These are phyloP conservation scores for Trebouxia sp. DNA, from an alignment of 139 green algal species.

Conservation along the genomic window DNA sequence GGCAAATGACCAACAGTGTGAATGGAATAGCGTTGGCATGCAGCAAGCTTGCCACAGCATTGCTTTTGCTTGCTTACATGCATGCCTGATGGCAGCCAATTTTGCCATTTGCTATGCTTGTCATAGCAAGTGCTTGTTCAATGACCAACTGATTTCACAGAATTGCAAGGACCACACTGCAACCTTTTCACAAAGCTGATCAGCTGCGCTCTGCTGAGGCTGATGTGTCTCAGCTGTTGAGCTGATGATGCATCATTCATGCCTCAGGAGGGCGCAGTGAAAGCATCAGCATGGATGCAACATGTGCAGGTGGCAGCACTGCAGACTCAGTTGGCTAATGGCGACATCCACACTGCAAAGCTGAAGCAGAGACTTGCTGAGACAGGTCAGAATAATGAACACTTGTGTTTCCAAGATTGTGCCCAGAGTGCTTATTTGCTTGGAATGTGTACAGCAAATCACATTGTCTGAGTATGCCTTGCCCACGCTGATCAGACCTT, in stretches of 20 bases:
- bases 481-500: background rate
- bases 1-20: too few species aligned
- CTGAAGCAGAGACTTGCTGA: constrained; percentile 10
- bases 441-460: background rate
- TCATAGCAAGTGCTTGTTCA: too few species aligned
- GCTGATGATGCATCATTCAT: background rate
- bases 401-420: background rate
- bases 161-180: too few species aligned
- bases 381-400: background rate
- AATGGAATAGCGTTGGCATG: too few species aligned
- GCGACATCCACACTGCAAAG: background rate
- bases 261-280: background rate
- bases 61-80: too few species aligned
- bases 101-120: too few species aligned
- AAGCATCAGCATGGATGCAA: background rate
- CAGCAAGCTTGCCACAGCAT: too few species aligned
- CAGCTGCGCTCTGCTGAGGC: too few species aligned
- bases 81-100: too few species aligned
- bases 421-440: background rate
- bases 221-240: background rate
- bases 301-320: background rate
- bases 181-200: too few species aligned
- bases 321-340: background rate
- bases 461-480: background rate
- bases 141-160: too few species aligned